These are phyloP conservation scores for Apiotrichum domesticum DNA, from an alignment of 1,284 basidiomycete species.

Conservation along the genomic window DNA sequence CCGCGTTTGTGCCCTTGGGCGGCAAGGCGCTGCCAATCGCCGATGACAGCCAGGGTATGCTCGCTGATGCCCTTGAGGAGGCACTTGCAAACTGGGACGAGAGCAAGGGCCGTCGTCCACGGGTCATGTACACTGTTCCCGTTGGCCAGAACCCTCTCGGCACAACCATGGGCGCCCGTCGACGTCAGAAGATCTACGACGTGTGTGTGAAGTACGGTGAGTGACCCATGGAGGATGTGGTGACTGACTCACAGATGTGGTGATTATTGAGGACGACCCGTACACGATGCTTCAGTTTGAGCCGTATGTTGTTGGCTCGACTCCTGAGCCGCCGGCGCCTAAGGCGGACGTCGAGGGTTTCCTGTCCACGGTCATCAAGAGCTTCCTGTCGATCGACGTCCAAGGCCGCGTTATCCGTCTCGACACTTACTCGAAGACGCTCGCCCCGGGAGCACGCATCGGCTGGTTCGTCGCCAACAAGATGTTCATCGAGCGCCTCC, in stretches of 20 bases:
- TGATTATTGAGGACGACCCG: slow-evolving; percentile 70
- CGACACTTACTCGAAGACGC: slow-evolving; percentile 47
- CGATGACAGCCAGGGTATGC: slow-evolving; percentile 65
- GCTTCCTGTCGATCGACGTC: slow-evolving; percentile 55
- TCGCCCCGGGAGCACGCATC: slow-evolving; percentile 65
- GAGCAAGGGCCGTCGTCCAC: slow-evolving; percentile 52
- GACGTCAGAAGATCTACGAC: slow-evolving; percentile 69
- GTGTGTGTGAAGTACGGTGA: slow-evolving; percentile 62
- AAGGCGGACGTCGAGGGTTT: slow-evolving; percentile 24
- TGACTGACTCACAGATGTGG: slow-evolving; percentile 49
- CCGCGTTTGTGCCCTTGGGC: slow-evolving; percentile 25
- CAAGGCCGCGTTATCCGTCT: slow-evolving; percentile 36
- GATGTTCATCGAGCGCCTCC: slow-evolving; percentile 57
- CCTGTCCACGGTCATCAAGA: slow-evolving; percentile 51
- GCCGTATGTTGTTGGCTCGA: slow-evolving; percentile 5
- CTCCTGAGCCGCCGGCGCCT: slow-evolving; percentile 1
- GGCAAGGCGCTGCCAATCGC: slow-evolving; percentile 45
- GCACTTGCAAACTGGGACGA: slow-evolving; percentile 62
- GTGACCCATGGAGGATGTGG: not conserved
- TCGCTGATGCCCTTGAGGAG: slow-evolving; percentile 55
- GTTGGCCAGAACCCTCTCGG: slow-evolving; percentile 63
- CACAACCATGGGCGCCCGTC: slow-evolving; percentile 55
- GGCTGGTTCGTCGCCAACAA: slow-evolving; percentile 60
- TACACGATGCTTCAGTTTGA: slow-evolving; percentile 60
- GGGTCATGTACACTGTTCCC: slow-evolving; percentile 56